Conservation (phyloP, 1,284 basidiomycete species). For the Cerrena zonata region DNA sequence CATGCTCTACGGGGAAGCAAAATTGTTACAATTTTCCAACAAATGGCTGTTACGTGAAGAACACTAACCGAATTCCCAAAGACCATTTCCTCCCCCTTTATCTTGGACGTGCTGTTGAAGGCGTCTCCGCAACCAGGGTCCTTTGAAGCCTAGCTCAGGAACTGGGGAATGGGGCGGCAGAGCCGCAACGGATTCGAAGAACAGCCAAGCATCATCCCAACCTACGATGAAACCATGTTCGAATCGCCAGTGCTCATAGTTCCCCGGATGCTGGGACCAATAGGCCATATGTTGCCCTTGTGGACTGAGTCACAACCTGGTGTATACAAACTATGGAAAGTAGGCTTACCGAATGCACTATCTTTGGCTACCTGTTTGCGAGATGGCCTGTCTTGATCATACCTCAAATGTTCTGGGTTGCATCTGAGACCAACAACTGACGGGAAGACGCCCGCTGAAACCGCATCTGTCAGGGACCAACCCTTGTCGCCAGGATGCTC, state of each 20-base stretch:
- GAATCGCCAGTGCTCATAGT: constrained; percentile 66
- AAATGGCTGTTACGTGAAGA: neutral
- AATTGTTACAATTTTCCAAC: neutral
- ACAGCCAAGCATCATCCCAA: constrained; percentile 67
- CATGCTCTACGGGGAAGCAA: neutral
- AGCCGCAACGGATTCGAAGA: constrained; percentile 32
- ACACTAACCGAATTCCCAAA: constrained; percentile 60
- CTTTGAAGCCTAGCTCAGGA: constrained; percentile 58
- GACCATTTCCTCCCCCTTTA: constrained; percentile 34
- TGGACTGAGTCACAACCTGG: too few species aligned
- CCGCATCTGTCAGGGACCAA: constrained; percentile 73
- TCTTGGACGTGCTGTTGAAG: constrained; percentile 39
- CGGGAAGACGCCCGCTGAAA: constrained; percentile 49
- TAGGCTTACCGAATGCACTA: constrained; percentile 38
- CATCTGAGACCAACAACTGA: constrained; percentile 34
- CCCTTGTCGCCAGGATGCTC: constrained; percentile 63
- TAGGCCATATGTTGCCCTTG: constrained; percentile 50
- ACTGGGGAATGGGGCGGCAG: constrained; percentile 22
- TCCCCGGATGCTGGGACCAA: constrained; percentile 49
- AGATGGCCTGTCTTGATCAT: constrained; percentile 22
- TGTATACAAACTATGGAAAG: too few species aligned
- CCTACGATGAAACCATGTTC: constrained; percentile 59
- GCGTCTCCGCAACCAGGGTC: constrained; percentile 51
- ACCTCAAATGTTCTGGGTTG: neutral
- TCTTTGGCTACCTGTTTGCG: constrained; percentile 34